phyloP scores from a whole-genome alignment of 148 eudicot genomes.

The Amaranthus hypochondriacus region DNA sequence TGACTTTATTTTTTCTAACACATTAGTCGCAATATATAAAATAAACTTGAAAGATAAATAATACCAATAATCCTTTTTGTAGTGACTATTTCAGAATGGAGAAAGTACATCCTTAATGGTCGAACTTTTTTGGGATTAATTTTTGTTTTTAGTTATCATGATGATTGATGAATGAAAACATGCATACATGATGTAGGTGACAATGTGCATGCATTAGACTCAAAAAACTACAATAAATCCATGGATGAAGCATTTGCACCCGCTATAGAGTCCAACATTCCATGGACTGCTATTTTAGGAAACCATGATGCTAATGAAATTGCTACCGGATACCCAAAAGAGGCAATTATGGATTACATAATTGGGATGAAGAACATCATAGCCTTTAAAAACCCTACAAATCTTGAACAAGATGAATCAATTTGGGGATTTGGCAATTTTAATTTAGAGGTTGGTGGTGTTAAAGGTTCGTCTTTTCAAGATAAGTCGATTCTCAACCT shows the following conservation, averaged over 20 bases:
- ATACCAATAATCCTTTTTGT: too few species aligned
- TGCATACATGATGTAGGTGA: constrained; percentile 34
- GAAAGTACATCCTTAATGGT: too few species aligned
- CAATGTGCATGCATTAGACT: constrained; percentile 45
- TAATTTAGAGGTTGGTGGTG: constrained; percentile 57
- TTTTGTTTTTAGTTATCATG: too few species aligned
- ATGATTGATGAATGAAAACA: too few species aligned
- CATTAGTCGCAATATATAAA: too few species aligned
- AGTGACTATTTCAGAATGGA: too few species aligned
- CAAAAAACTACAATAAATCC: constrained; percentile 38
- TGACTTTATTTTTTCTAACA: too few species aligned
- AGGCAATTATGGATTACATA: constrained; percentile 51
- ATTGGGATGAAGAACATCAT: constrained; percentile 47
- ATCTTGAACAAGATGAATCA: constrained; percentile 16
- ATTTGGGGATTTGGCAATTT: constrained; percentile 68
- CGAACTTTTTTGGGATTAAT: too few species aligned
- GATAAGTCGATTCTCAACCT: constrained; percentile 59
- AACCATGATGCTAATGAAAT: constrained; percentile 55
- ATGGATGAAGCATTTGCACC: constrained; percentile 62
- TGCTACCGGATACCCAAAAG: constrained; percentile 32
- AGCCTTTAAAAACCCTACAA: constrained; percentile 41
- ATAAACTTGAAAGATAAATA: too few species aligned
- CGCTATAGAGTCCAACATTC: constrained; percentile 42
- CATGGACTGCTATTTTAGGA: constrained; percentile 73
- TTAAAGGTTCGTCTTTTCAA: constrained; percentile 31